These are phyloP conservation scores for Mycena leptocephala DNA, from an alignment of 768 basidiomycete genomes.

Conservation along the genomic window DNA sequence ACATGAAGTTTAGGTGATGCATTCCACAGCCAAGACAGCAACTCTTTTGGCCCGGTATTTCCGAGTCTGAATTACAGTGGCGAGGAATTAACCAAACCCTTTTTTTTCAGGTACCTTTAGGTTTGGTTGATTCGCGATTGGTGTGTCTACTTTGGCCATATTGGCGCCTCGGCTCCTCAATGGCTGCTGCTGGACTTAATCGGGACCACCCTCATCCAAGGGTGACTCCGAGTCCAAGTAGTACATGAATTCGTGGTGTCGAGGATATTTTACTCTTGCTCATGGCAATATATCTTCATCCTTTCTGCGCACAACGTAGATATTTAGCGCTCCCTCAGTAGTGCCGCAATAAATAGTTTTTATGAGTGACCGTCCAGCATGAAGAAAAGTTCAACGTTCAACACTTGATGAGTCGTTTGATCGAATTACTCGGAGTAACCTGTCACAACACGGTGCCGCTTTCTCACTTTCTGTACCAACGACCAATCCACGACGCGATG, in stretches of 20 bases:
- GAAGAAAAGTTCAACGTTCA: no score
- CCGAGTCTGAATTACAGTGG: background rate
- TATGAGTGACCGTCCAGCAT: no score
- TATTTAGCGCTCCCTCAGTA: no score
- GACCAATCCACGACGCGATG: slow-evolving; percentile 17
- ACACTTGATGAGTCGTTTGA: no score
- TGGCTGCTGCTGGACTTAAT: background rate
- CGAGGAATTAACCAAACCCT: background rate
- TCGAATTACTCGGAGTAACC: no score
- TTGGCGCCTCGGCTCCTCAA: slow-evolving; percentile 25
- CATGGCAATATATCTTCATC: no score
- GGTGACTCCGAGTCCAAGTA: slow-evolving; percentile 1
- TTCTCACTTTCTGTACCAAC: no score
- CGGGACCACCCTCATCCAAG: background rate
- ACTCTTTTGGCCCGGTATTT: slow-evolving; percentile 77
- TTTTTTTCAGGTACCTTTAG: slow-evolving; percentile 28
- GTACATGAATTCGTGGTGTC: no score
- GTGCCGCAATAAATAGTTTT: no score
- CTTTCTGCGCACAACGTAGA: no score
- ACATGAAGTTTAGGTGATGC: slow-evolving; percentile 67
- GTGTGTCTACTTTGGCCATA: background rate
- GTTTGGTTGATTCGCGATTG: slow-evolving; percentile 25
- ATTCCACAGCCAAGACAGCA: slow-evolving; percentile 81
- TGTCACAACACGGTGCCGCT: slow-evolving; percentile 22
- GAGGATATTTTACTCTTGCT: no score